Base-by-base conservation (phyloP, 805 yeast species). In the Kuraishia piskuri region DNA sequence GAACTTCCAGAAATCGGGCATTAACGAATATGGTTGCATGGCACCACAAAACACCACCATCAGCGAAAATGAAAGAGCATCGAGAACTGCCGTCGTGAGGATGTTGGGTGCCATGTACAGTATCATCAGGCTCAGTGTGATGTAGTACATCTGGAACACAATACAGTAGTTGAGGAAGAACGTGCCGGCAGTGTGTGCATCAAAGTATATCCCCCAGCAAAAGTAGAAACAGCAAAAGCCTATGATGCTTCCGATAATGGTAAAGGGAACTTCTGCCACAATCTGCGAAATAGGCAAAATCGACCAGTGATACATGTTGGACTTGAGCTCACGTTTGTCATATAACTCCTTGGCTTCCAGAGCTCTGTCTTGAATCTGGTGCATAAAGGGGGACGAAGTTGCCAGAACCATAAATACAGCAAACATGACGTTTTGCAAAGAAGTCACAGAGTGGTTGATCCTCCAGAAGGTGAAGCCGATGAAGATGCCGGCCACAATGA, bases 241-340 rank as follows among this genome's bases (percentile, higher is more conserved):
- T 23, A 86, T 49, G 9, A 86, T 78, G 12, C 77, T 69, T 59
- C 73, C 69, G 44, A 77, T 55, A 37, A 75, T 59, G 53, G 76
- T 76, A 68, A 81, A 86, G 1, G 90, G 90, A 21, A 83, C 59
- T 63, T 86, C 92, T 55, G 74, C 74, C 20, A 80, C 46, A 56
- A 72, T 72, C 59, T 83, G 83, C 5, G 84, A 66, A 20, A 83
- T 50, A 50, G 84, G 61, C 66, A 86, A 66, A 46, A 77, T 66
- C 24, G 82, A 72, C 91, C 91, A 86, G 61, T 83, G 86, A 71
- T 82, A 86, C 46, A 88, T 86, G 62, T 84, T 85, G 3, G 88
- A 82, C 55, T 82, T 77, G 21, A 81, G 74, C 63, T 86, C 92
- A 61, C 92, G 76, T 14, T 79, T 87, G 65, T 86, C 91, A 61